Conservation (phyloP, 345 rosid genomes). For the Cardamine chenopodiifolia region DNA sequence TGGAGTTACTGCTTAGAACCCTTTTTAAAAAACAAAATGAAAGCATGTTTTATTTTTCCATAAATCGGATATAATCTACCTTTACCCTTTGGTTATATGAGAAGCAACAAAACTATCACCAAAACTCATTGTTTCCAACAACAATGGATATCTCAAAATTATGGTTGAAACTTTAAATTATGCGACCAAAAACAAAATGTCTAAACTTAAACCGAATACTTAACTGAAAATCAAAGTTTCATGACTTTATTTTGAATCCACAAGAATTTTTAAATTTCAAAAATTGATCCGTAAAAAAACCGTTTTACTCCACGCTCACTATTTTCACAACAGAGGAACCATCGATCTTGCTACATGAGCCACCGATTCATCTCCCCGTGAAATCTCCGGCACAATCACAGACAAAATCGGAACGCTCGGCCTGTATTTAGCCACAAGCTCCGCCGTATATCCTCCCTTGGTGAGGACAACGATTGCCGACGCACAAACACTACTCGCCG, state of each 20-base stretch:
- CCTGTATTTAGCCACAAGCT: constrained; percentile 78
- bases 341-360: constrained; percentile 44
- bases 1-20: constrained; percentile 60
- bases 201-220: no score
- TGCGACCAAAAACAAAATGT: no score
- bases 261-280: no score
- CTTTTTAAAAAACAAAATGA: not conserved
- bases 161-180: no score
- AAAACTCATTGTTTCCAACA: constrained; percentile 3
- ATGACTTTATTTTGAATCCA: no score
- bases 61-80: constrained; percentile 33
- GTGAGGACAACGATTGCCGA: constrained; percentile 72
- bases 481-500: constrained; percentile 71
- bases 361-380: constrained; percentile 45
- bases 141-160: no score
- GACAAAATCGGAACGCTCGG: constrained; percentile 78
- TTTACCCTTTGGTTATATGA: constrained; percentile 10
- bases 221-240: no score
- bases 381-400: constrained; percentile 68
- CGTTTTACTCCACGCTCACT: no score
- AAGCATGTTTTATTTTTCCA: constrained; percentile 14
- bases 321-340: no score
- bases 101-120: constrained; percentile 35
- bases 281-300: no score
- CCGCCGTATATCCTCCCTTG: constrained; percentile 73